Conservation (phyloP, 164 flowering plant species). For the Tetrastigma voinierianum region DNA sequence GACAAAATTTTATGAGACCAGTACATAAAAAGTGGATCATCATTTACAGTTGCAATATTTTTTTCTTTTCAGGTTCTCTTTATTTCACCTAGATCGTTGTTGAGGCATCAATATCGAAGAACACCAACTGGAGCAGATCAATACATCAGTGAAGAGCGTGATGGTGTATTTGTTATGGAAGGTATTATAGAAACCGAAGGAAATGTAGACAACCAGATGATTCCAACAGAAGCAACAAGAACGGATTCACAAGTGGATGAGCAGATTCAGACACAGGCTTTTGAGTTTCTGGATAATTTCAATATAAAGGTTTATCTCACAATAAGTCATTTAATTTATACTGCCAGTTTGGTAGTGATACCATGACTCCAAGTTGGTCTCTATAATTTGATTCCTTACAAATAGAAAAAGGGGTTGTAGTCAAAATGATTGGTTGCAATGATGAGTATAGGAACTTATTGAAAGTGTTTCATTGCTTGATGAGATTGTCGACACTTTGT, state of each 20-base stretch:
- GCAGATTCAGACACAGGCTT: slow-evolving; percentile 10
- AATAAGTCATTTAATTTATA: too few species aligned
- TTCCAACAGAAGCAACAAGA: slow-evolving; percentile 6
- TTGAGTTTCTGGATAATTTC: slow-evolving; percentile 28
- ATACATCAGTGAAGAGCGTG: slow-evolving; percentile 20
- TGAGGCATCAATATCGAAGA: slow-evolving; percentile 25
- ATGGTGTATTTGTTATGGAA: slow-evolving; percentile 14
- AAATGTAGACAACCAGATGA: slow-evolving; percentile 2
- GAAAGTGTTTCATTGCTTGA: slow-evolving; percentile 13
- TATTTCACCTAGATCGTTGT: not conserved
- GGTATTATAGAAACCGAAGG: slow-evolving; percentile 17
- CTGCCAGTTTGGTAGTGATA: too few species aligned
- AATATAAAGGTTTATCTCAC: slow-evolving; percentile 23
- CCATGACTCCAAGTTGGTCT: too few species aligned
- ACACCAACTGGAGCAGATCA: slow-evolving; percentile 13
- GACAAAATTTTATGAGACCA: too few species aligned
- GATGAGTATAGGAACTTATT: slow-evolving; percentile 7
- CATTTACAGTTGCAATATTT: not conserved
- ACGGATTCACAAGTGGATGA: slow-evolving; percentile 22
- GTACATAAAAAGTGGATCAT: too few species aligned
- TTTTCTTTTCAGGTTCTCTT: slow-evolving; percentile 8
- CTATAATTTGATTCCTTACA: too few species aligned
- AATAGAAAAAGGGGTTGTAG: too few species aligned
- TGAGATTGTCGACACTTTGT: slow-evolving; percentile 10
- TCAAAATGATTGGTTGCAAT: not conserved